Base-by-base conservation (phyloP, 129 eudicot species). In the Scalesia atractyloides region DNA sequence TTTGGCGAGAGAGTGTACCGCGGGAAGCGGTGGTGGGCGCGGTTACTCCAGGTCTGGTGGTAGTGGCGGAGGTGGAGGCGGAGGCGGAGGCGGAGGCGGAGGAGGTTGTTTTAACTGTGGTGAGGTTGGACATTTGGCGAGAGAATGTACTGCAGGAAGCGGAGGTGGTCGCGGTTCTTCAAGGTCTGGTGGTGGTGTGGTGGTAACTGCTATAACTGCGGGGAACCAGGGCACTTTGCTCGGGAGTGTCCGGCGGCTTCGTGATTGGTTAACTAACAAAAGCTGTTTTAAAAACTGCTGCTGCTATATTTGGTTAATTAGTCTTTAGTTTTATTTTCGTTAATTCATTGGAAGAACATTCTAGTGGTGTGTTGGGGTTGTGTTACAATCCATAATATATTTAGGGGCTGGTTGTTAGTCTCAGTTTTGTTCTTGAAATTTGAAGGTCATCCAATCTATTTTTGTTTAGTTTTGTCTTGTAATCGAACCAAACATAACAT, bases 181-280 rank as follows among this genome's bases (percentile, higher is more conserved):
- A 14, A 56, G 73, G 14, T 75, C 73, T 9, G 71, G 76, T 8
- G 84, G 80, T 22, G 87, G 82, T 22, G 26, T 22, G 26, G 30
- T 24, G 30, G 30, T 66, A 64, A 48, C n/a, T 84, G 83, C 52
- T 82, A 20, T 63, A 73, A 73, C 10, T 85, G 86, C 72, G 89
- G 86, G 30, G 82, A 78, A 49, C 19, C 64, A 1, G 92, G 92
- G 0, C 92, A 86, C 56, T 81, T 86, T 51, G 92, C 88, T n/a
- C 70, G 92, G 53, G 88, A 86, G 15, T 86, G 92, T 33, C 83
- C 75, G 33, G 48, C 72, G 10, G 71, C 37, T 53, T 72, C 74
- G 5, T 80, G 76, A 80, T 67, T 6, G 14, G 63, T 56, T 50
- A 68, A 47, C 58, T 54, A 46, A 72, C 74, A 47, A 46, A 46